Evolutionary conservation across 2,329 filamentous ascomycete genomes (phyloP), one percentile per base, ranked within the genome.

Genomic region (Fusarium chlamydosporum): DNA sequence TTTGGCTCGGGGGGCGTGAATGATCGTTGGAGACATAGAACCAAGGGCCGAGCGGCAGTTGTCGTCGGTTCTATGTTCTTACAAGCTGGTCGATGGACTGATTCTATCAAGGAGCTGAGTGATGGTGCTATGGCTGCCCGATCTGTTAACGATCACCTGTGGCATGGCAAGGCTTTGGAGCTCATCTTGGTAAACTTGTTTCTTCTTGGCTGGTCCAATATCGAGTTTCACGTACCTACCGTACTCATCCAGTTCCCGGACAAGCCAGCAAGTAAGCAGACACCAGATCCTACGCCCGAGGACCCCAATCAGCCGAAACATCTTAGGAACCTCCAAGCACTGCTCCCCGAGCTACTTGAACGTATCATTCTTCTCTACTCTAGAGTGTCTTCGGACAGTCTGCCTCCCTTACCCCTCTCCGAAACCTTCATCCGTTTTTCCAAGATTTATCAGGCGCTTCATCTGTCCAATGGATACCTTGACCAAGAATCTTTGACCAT

Each of bases 91-190:
- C 89, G 94, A 66, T 97, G 96, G 94, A 88, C 85, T 47, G 94
- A 98, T 80, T 94, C 95, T 9, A 79, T 98, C 45, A 91, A 89
- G 76, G 93, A 97, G 76, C 86, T 97, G 23, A 84, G 89, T 11
- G 95, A 97, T 63, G 93, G 91, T 55, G 94, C 92, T 3, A 87
- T 87, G 11, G 88, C 91, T 71, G 91, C 93, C 16, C 91, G 93
- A 72, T 89, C 89, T 37, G 87, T 92, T 61, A 94, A 93, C 73
- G 96, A 99, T 79, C 93, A 97, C 79, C 79, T 98, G n/a, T 99
- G 96, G 95, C 93, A 97, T 80, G 96, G 92, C 18, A 98, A 98
- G 79, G 94, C 93, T 2, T 84, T 99, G 20, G 96, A 99, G 76
- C 89, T 94, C 29, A 92, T 97, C 63, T 82, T 96, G 46, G 85